These are phyloP conservation scores for Marvania coccoides DNA, from an alignment of 139 green algal species.

Conservation along the genomic window DNA sequence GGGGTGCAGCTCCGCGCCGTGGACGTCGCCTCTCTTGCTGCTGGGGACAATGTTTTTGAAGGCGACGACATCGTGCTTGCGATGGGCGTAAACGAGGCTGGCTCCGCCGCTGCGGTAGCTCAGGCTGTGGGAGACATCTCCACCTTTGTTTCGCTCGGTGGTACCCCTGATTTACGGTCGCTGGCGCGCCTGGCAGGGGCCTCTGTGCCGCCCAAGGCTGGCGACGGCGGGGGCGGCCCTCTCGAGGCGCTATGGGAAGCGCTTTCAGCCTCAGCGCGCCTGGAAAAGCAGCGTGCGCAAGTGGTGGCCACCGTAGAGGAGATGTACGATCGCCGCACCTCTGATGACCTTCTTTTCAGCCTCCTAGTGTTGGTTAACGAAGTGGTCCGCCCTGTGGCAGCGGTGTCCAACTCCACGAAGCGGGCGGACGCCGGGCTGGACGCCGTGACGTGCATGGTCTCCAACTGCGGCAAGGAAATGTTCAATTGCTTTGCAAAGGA, in stretches of 20 bases:
- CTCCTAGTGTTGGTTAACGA: conserved; percentile 68
- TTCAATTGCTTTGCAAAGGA: conserved; percentile 60
- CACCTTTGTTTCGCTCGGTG: not conserved
- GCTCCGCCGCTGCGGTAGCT: not conserved
- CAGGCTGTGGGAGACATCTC: not conserved
- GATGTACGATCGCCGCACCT: conserved; percentile 39
- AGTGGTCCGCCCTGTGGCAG: conserved; percentile 40
- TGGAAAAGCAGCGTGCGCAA: not conserved
- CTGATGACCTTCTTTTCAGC: conserved; percentile 73
- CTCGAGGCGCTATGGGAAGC: no score
- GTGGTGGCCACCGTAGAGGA: conserved; percentile 25
- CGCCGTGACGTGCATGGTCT: conserved; percentile 55
- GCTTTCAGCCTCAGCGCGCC: not conserved
- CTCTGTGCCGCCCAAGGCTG: no score
- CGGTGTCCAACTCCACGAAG: conserved; percentile 18
- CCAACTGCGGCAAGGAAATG: conserved; percentile 67
- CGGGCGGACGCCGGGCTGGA: conserved; percentile 6
- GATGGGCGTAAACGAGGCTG: not conserved
- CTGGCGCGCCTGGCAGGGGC: conserved; percentile 1
- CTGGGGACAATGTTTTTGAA: no score
- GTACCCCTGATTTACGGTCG: not conserved
- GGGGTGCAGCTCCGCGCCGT: not conserved
- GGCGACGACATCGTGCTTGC: not conserved
- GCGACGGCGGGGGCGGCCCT: not conserved
- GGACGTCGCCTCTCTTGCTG: not conserved